A percentile compares a stretch with the other conserved stretches of the same genome.
Conservation (phyloP, 1,139 yeast genomes). For the Yamadazyma dendronema region DNA sequence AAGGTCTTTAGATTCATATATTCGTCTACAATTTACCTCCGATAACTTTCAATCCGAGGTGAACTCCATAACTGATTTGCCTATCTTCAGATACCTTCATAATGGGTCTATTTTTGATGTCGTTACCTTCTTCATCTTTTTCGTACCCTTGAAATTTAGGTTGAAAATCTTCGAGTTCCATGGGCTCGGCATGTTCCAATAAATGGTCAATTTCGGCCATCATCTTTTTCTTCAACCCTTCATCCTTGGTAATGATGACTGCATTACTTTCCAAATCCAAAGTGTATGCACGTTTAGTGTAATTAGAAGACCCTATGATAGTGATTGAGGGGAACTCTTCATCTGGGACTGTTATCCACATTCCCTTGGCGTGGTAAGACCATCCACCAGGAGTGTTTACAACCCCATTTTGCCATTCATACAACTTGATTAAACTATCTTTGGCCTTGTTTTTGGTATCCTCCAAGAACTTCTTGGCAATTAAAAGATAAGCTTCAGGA, state of each 20-base stretch:
- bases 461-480: constrained; percentile 68
- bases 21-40: constrained; percentile 57
- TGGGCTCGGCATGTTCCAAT: constrained; percentile 47
- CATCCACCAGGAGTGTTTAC: constrained; percentile 85
- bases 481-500: constrained; percentile 83
- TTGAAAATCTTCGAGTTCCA: constrained; percentile 59
- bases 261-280: constrained; percentile 89
- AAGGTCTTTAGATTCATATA: background rate
- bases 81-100: constrained; percentile 52
- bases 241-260: constrained; percentile 68
- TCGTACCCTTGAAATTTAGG: constrained; percentile 25
- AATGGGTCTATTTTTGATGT: constrained; percentile 19
- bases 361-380: constrained; percentile 99
- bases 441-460: constrained; percentile 48
- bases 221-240: constrained; percentile 56
- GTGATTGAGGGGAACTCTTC: constrained; percentile 67
- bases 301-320: constrained; percentile 88
- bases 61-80: constrained; percentile 56
- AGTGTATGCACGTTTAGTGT: constrained; percentile 85
- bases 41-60: constrained; percentile 60
- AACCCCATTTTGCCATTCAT: constrained; percentile 85
- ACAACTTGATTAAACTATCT: constrained; percentile 49
- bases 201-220: constrained; percentile 62
- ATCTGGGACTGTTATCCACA: constrained; percentile 74
- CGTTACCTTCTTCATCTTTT: constrained; percentile 16